Base-by-base conservation (phyloP, 345 rosid species). In the Euphorbia lathyris region DNA sequence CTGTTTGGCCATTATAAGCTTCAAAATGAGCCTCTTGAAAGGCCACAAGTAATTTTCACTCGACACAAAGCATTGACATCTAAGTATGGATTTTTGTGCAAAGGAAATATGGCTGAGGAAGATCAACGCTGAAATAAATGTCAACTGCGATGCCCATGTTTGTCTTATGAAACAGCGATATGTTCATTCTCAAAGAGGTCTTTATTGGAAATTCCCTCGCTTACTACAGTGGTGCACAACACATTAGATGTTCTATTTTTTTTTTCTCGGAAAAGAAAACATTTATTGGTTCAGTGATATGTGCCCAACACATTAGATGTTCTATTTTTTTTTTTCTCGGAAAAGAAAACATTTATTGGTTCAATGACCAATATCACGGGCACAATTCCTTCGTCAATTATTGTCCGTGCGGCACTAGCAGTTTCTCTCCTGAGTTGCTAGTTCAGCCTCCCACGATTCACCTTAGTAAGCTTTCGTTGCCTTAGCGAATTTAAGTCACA, bases 281-380 rank as follows among this genome's bases (percentile, higher is more conserved):
- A n/a, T n/a, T n/a, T n/a, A n/a, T n/a, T n/a, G n/a, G n/a, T n/a
- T n/a, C n/a, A n/a, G n/a, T n/a, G n/a, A n/a, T n/a, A n/a, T n/a
- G n/a, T n/a, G n/a, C n/a, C n/a, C n/a, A 3, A 13, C 52, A 48
- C n/a, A 13, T 14, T 48, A 48, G 52, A 2, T 47, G 42, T 9
- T 42, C 1, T 55, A 20, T 55, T 26, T 20, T 55, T 10, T 9
- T 16, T 22, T 63, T 30, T 45, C 25, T 58, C 63, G 29, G 22
- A 45, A 51, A 58, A 60, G 63, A n/a, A 51, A n/a, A n/a, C n/a
- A n/a, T n/a, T n/a, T n/a, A n/a, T 36, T 67, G 85, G 91, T 84
- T 63, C 43, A 3, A 38, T 38, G 9, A 3, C 43, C 3, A 38
- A 38, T n/a, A n/a, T n/a, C n/a, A n/a, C n/a, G n/a, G n/a, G n/a